A percentile compares a stretch with the other conserved stretches of the same genome.
Evolutionary conservation across 192 early-diverging fungal species (phyloP).

Genomic region (Allomyces arbusculus): DNA sequence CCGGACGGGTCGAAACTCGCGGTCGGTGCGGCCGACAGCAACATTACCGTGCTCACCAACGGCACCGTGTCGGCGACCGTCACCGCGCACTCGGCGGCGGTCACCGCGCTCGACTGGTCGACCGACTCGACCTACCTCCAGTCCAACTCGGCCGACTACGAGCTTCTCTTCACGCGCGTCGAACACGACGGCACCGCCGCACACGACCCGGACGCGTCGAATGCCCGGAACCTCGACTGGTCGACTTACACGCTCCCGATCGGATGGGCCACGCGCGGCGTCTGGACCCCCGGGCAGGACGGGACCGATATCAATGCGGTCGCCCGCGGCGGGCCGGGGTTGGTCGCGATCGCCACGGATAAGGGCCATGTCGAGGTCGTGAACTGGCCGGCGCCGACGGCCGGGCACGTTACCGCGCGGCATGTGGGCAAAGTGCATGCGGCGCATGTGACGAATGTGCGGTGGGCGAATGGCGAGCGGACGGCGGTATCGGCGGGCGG

Average conservation of each 20-base stretch:
- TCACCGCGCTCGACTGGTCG: background rate
- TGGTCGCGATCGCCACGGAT: background rate
- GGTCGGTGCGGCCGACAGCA: background rate
- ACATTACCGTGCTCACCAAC: background rate
- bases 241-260: background rate
- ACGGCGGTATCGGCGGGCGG: background rate
- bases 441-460: background rate
- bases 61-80: background rate
- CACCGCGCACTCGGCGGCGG: background rate
- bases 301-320: background rate
- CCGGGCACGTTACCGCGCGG: background rate
- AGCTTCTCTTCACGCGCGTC: background rate
- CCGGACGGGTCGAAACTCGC: background rate
- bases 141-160: background rate
- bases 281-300: background rate
- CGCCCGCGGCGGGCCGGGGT: background rate
- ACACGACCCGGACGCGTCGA: background rate
- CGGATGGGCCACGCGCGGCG: background rate
- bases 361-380: background rate
- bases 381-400: background rate
- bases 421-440: background rate
- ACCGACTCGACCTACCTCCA: background rate
- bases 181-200: background rate
- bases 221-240: background rate
- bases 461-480: background rate